Conservation (phyloP, 192 early-diverging fungal genomes). For the Umbelopsis isabellina region DNA sequence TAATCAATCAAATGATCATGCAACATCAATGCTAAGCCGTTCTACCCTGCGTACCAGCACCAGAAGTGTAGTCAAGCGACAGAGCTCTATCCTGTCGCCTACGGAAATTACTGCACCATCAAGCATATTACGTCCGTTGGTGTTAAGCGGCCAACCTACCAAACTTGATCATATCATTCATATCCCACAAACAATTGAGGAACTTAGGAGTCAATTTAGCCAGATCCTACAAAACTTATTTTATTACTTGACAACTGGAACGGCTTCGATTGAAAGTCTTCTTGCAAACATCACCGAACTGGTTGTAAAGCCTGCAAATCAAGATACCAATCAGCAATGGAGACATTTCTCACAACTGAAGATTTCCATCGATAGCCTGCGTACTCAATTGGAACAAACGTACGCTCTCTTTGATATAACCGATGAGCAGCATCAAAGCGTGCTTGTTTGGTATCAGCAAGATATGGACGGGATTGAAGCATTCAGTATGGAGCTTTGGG, state of each 20-base stretch:
- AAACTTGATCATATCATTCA: constrained; percentile 16
- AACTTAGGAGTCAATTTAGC: constrained; percentile 51
- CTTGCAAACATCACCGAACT: constrained; percentile 50
- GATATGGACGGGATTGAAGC: constrained; percentile 40
- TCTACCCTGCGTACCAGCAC: constrained; percentile 24
- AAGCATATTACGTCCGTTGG: constrained; percentile 14
- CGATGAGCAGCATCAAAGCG: constrained; percentile 37
- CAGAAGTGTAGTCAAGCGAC: neutral
- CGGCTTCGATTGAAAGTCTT: constrained; percentile 48
- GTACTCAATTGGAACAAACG: constrained; percentile 47
- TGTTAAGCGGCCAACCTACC: neutral
- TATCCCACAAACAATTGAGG: constrained; percentile 44
- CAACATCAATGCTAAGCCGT: constrained; percentile 33
- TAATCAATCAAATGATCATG: neutral
- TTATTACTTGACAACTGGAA: constrained; percentile 50
- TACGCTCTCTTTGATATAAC: constrained; percentile 54
- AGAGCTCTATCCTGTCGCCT: constrained; percentile 1
- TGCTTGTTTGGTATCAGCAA: constrained; percentile 31
- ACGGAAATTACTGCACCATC: neutral
- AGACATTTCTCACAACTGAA: constrained; percentile 40
- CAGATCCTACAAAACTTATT: constrained; percentile 51
- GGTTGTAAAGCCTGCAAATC: constrained; percentile 38
- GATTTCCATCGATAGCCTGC: constrained; percentile 38
- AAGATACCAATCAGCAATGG: constrained; percentile 35
- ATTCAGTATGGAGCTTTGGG: constrained; percentile 39